Conservation (phyloP, 2,329 filamentous ascomycete genomes). For the Gremmenia infestans region DNA sequence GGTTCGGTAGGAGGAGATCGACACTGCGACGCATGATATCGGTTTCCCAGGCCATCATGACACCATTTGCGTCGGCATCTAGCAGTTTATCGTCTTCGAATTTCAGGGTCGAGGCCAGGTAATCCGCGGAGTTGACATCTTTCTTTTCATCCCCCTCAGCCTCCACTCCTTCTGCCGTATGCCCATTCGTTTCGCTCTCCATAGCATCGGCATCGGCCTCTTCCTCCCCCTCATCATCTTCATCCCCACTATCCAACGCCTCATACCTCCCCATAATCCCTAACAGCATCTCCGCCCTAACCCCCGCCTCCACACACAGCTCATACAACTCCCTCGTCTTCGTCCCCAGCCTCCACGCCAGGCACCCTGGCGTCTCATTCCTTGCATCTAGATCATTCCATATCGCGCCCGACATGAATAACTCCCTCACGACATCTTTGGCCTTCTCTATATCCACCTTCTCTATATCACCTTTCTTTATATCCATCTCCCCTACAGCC, state of each 20-base stretch:
- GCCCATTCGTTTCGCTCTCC: slow-evolving; percentile 32
- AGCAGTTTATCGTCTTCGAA: slow-evolving; percentile 64
- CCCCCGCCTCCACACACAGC: slow-evolving; percentile 81
- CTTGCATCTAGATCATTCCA: slow-evolving; percentile 93
- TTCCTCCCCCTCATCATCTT: slow-evolving; percentile 38
- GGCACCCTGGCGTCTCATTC: slow-evolving; percentile 86
- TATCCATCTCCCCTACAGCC: neutral
- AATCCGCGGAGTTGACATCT: slow-evolving; percentile 58
- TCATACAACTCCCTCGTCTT: slow-evolving; percentile 66
- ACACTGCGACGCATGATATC: slow-evolving; percentile 79
- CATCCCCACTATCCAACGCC: slow-evolving; percentile 51
- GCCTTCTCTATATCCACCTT: slow-evolving; percentile 49
- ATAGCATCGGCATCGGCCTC: slow-evolving; percentile 31
- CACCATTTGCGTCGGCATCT: slow-evolving; percentile 71
- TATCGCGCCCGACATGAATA: slow-evolving; percentile 85
- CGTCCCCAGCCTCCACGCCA: slow-evolving; percentile 67
- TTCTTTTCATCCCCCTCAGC: slow-evolving; percentile 21
- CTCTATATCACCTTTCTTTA: too few relatives aligned
- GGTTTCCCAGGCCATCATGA: slow-evolving; percentile 94
- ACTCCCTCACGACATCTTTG: slow-evolving; percentile 63
- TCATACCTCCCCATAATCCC: slow-evolving; percentile 79
- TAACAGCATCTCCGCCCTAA: slow-evolving; percentile 83
- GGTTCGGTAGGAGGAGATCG: slow-evolving; percentile 53
- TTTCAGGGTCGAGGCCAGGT: slow-evolving; percentile 62
- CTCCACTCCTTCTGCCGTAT: slow-evolving; percentile 16